Percentiles rank a stretch among this genome's conserved stretches.
These are phyloP conservation scores for Erysimum pusillum DNA, from an alignment of 441 rosid genomes.

Conservation along the genomic window DNA sequence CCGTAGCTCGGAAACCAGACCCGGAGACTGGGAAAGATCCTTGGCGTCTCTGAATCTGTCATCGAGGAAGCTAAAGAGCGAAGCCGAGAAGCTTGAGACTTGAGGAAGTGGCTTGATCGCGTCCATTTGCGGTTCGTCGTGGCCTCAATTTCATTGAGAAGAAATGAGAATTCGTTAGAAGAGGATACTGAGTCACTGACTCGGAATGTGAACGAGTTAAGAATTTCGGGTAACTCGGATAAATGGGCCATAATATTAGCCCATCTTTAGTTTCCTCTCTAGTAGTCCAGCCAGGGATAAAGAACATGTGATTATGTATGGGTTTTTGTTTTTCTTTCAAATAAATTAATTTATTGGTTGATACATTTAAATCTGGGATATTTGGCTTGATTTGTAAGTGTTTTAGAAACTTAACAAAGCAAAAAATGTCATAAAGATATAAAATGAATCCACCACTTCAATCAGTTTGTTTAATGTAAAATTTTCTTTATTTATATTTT, in stretches of 20 bases:
- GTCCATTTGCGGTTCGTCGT: conserved; percentile 52
- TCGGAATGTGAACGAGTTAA: conserved; percentile 41
- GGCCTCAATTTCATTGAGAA: conserved; percentile 34
- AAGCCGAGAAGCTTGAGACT: conserved; percentile 56
- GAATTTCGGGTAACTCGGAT: neutral
- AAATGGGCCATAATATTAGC: conserved; percentile 34
- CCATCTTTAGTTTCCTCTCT: conserved; percentile 9
- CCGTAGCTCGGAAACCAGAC: conserved; percentile 62
- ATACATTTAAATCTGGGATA: no score
- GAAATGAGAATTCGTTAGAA: conserved; percentile 30
- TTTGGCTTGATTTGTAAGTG: no score
- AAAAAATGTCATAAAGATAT: no score
- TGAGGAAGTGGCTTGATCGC: conserved; percentile 61
- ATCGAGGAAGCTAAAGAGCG: conserved; percentile 62
- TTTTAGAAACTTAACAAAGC: no score
- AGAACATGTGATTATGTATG: neutral
- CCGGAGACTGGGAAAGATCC: conserved; percentile 58
- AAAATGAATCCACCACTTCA: no score
- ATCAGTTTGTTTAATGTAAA: no score
- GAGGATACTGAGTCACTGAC: conserved; percentile 40
- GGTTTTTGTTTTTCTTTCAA: neutral
- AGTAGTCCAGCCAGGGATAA: neutral
- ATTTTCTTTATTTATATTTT: no score
- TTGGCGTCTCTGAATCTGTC: conserved; percentile 54
- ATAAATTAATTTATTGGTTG: no score